A percentile compares a stretch with the other conserved stretches of the same genome.
Evolutionary conservation across 768 basidiomycete genomes (phyloP).

Genomic region (Boletus eberwhitei): DNA sequence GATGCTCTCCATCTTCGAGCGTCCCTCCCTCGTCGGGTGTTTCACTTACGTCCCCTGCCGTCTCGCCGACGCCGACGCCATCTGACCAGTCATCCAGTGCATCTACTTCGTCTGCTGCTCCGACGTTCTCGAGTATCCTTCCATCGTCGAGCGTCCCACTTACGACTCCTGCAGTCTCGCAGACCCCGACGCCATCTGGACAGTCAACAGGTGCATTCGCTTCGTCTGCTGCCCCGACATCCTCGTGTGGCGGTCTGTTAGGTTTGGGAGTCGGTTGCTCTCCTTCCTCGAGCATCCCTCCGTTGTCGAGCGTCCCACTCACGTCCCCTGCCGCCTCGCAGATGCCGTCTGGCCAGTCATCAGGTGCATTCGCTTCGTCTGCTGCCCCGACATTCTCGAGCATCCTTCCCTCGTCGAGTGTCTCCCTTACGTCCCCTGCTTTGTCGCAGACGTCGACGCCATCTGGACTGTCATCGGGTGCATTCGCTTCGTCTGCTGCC

Average conservation of each 20-base stretch:
- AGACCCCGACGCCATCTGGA: neutral
- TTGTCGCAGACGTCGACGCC: neutral
- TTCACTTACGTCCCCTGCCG: neutral
- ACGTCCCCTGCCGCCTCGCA: neutral
- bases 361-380: neutral
- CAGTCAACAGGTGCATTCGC: neutral
- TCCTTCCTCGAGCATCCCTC: neutral
- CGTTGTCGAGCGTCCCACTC: too few species aligned
- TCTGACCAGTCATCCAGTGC: neutral
- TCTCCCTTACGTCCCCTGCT: neutral
- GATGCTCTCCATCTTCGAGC: neutral
- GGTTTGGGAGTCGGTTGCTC: neutral
- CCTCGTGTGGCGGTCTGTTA: constrained; percentile 2
- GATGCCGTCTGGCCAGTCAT: neutral
- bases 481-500: neutral
- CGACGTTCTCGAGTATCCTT: neutral
- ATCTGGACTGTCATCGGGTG: neutral
- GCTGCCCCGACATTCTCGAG: neutral
- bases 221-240: too few species aligned
- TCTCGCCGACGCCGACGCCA: neutral
- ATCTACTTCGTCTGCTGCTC: too few species aligned
- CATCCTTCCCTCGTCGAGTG: too few species aligned
- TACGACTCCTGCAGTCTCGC: neutral
- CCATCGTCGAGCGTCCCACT: too few species aligned
- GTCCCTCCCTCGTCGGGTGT: neutral